Percentiles rank a stretch among this genome's conserved stretches.
Conservation (phyloP, 345 rosid species). For the Gossypium turneri region DNA sequence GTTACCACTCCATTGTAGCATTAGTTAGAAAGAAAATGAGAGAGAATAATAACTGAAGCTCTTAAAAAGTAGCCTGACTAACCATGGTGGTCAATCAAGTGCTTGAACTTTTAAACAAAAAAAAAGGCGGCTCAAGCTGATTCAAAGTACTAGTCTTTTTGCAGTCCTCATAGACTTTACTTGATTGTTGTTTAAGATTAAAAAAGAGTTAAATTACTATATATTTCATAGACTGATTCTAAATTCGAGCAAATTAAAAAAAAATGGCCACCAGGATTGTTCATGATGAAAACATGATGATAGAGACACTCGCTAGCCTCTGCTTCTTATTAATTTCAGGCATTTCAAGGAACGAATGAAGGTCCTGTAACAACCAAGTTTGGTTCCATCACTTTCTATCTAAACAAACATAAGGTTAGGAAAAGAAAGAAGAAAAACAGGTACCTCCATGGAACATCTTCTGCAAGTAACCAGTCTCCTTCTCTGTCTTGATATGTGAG, state of each 20-base stretch:
- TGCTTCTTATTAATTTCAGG: not conserved
- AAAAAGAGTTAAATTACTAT: conserved; percentile 3
- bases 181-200: not conserved
- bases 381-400: not conserved
- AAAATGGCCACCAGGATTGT: not conserved
- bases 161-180: not conserved
- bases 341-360: conserved; percentile 10
- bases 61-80: too few relatives aligned
- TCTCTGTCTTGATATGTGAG: conserved; percentile 11
- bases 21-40: too few relatives aligned
- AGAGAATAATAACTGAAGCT: too few relatives aligned
- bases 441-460: conserved; percentile 17
- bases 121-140: not conserved
- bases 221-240: not conserved
- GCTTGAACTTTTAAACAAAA: not conserved
- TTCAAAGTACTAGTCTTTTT: not conserved
- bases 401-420: not conserved
- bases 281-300: not conserved
- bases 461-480: conserved; percentile 14
- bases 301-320: not conserved
- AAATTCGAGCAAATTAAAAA: not conserved
- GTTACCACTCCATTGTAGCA: too few relatives aligned
- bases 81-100: not conserved
- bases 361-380: not conserved
- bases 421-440: not conserved